Base-by-base conservation (phyloP, 1,284 basidiomycete genomes). In the Ustilago lituana region DNA sequence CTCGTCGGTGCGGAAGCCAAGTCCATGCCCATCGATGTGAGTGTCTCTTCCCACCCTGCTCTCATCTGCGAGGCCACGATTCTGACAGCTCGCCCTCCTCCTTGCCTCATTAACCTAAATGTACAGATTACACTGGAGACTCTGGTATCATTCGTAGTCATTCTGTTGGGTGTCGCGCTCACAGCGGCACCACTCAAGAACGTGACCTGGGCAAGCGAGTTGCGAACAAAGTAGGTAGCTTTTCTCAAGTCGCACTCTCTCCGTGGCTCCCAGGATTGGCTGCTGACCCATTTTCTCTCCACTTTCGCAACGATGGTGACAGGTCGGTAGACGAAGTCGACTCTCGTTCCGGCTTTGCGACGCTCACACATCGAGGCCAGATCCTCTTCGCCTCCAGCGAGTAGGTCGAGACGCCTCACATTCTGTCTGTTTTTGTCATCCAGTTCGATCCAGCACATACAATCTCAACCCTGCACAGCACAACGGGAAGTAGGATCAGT, bases 151-250 rank as follows among this genome's bases (percentile, higher is more conserved):
- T 84, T 92, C n/a, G 74, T 88, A 10, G 68, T 91, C 7, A 90
- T 90, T 14, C 88, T 88, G 6, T 60, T 91, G 4, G 91, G 90
- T 10, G 88, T 90, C 27, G 87, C 87, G 10, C 74, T 91, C 52
- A 88, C 87, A 65, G 86, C 89, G n/a, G 86, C 89, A 3, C 82
- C 86, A 29, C 82, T 92, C 37, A 90, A 89, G 71, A 90, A 91
- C 74, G 90, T 92, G 62, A 89, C 89, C 29, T 93, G 91, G 91
- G 87, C 91, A n/a, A 91, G 90, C 76, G 91, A 93, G 83, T 92
- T 93, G 91, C 87, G 87, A 76, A 89, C 87, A 80, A 86, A 89
- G 91, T 91, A 74, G 33, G 80, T 56, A 24, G 29, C 12, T 4
- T 19, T 1, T 17, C 3, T 10, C 15, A 17, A 6, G 14, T 19